phyloP scores from a whole-genome alignment of 2,329 filamentous ascomycete species.

The Karstenula rhodostoma region DNA sequence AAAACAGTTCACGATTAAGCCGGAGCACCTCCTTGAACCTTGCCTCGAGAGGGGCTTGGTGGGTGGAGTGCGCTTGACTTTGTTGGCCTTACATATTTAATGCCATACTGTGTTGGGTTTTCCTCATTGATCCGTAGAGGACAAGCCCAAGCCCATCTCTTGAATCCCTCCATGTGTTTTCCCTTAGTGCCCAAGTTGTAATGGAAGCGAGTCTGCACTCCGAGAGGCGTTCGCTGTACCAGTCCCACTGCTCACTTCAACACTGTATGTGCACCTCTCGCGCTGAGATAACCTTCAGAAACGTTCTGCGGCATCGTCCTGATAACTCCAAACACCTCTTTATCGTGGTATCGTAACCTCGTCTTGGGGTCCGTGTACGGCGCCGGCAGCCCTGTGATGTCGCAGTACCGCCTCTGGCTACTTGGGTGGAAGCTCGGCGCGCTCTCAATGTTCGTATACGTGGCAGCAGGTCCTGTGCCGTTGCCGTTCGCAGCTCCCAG shows the following conservation, averaged over 20 bases:
- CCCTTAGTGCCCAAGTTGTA: background rate
- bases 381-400: conserved; percentile 91
- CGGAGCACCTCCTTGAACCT: conserved; percentile 92
- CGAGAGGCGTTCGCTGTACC: background rate
- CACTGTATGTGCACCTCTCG: conserved; percentile 89
- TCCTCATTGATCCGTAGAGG: background rate
- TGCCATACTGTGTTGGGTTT: background rate
- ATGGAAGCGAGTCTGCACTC: background rate
- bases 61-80: conserved; percentile 97
- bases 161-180: background rate
- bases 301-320: conserved; percentile 81
- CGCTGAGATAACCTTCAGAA: conserved; percentile 87
- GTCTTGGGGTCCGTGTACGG: conserved; percentile 96
- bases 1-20: conserved; percentile 91
- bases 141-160: background rate
- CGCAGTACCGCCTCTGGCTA: conserved; percentile 89
- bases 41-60: conserved; percentile 78
- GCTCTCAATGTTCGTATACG: conserved; percentile 96
- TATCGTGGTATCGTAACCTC: conserved; percentile 88
- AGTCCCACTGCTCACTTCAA: conserved; percentile 70
- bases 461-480: conserved; percentile 69
- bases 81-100: conserved; percentile 77
- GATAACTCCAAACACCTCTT: conserved; percentile 87
- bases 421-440: conserved; percentile 83
- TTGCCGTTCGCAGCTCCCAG: conserved; percentile 52